phyloP scores from a whole-genome alignment of 106 monocot species.

The Apostasia ramifera region DNA sequence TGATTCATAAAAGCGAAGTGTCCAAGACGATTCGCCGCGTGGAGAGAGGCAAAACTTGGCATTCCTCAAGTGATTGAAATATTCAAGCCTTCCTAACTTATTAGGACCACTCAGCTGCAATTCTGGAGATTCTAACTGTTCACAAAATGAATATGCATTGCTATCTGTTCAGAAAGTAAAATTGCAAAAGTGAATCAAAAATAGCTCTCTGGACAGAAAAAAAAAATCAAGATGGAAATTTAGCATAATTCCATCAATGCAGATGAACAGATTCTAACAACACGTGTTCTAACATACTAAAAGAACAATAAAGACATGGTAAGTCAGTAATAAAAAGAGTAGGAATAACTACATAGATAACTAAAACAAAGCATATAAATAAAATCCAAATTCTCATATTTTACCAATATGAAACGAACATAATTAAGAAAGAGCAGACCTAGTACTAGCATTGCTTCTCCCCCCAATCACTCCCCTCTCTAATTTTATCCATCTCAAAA shows the following conservation, averaged over 20 bases:
- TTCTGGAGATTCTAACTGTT: conserved; percentile 97
- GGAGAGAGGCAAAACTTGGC: conserved; percentile 96
- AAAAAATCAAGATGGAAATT: not conserved
- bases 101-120: conserved; percentile 74
- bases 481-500: no score
- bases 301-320: no score
- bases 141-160: conserved; percentile 39
- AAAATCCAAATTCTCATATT: no score
- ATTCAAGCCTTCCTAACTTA: conserved; percentile 83
- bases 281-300: no score
- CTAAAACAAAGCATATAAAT: no score
- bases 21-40: conserved; percentile 99
- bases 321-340: no score
- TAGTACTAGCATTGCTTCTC: no score
- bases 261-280: no score
- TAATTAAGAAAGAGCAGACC: no score
- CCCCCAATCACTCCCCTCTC: no score
- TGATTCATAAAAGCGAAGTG: conserved; percentile 95
- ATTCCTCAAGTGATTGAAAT: conserved; percentile 90
- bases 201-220: not conserved
- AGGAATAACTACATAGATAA: no score
- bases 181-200: conserved; percentile 1
- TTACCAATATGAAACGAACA: no score
- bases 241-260: not conserved
- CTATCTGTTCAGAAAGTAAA: conserved; percentile 9